A percentile compares a stretch with the other conserved stretches of the same genome.
Conservation (phyloP, 2,329 filamentous ascomycete genomes). For the Nigrospora oryzae region DNA sequence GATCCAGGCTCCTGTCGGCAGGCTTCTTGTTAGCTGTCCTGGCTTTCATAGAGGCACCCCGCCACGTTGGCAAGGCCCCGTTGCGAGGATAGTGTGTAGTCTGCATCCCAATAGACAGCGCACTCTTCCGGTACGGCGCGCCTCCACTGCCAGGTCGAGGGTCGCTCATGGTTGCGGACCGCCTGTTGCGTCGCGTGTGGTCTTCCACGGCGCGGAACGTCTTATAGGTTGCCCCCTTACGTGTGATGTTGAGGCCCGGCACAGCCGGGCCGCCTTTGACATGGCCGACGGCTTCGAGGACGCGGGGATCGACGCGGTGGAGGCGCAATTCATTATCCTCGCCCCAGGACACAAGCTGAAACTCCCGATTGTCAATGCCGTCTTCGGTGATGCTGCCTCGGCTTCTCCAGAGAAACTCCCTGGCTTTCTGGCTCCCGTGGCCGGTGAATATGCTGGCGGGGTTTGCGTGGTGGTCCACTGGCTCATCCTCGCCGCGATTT, state of each 20-base stretch:
- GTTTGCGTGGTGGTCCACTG: slow-evolving; percentile 32
- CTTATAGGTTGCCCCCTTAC: slow-evolving; percentile 78
- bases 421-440: slow-evolving; percentile 62
- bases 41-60: slow-evolving; percentile 51
- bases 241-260: slow-evolving; percentile 62
- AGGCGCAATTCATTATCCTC: slow-evolving; percentile 76
- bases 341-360: slow-evolving; percentile 90
- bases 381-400: slow-evolving; percentile 61
- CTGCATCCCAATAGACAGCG: slow-evolving; percentile 34
- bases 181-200: slow-evolving; percentile 46
- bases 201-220: slow-evolving; percentile 71
- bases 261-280: slow-evolving; percentile 58
- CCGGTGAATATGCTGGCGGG: slow-evolving; percentile 52
- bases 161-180: slow-evolving; percentile 53
- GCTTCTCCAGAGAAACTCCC: slow-evolving; percentile 85
- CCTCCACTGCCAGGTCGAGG: slow-evolving; percentile 38
- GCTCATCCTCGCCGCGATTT: slow-evolving; percentile 34
- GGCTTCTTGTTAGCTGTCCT: slow-evolving; percentile 32
- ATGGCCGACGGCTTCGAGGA: slow-evolving; percentile 63
- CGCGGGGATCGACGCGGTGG: slow-evolving; percentile 59
- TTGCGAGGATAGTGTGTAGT: slow-evolving; percentile 27
- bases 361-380: slow-evolving; percentile 74
- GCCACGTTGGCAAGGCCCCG: slow-evolving; percentile 33
- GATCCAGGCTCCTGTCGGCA: slow-evolving; percentile 40
- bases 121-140: slow-evolving; percentile 32